phyloP scores from a whole-genome alignment of 352 stramenopile species.

The Globisporangium paddicum region DNA sequence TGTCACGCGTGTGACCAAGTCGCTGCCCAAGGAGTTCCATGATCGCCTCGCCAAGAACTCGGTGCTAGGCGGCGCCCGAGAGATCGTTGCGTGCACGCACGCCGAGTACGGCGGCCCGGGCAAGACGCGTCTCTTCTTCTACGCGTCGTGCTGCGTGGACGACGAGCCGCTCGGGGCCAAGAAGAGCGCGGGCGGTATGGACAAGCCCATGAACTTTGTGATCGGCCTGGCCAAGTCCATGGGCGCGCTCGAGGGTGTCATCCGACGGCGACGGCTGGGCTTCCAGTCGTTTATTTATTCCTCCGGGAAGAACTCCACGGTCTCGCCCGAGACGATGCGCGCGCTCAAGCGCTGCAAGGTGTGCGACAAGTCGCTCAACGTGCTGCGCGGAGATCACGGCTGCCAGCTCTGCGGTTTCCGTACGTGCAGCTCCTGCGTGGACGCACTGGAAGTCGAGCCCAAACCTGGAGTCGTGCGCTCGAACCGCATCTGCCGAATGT shows the following conservation, averaged over 20 bases:
- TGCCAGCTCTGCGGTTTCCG: constrained; percentile 38
- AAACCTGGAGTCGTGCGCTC: constrained; percentile 13
- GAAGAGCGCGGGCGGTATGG: constrained; percentile 9
- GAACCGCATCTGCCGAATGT: constrained; percentile 26
- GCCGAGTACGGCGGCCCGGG: constrained; percentile 15
- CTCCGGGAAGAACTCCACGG: constrained; percentile 12
- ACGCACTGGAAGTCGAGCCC: constrained; percentile 19
- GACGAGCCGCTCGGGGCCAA: constrained; percentile 11
- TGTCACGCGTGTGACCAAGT: constrained; percentile 55
- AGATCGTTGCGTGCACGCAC: constrained; percentile 24
- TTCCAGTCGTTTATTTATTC: constrained; percentile 30
- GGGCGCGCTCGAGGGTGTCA: constrained; percentile 15
- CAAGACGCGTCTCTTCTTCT: constrained; percentile 25
- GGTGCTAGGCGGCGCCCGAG: constrained; percentile 25
- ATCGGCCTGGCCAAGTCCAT: constrained; percentile 16
- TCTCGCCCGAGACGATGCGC: not conserved
- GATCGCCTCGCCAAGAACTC: constrained; percentile 25
- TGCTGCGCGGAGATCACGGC: constrained; percentile 21
- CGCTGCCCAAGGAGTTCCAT: constrained; percentile 58
- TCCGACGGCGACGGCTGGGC: constrained; percentile 23
- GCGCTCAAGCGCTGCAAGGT: constrained; percentile 23
- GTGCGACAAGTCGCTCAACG: constrained; percentile 25
- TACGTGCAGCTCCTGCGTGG: constrained; percentile 24
- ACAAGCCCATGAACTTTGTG: constrained; percentile 21
- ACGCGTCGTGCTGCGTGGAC: constrained; percentile 24